phyloP scores from a whole-genome alignment of 73 alveolate species.

The Diophrys sp. region DNA sequence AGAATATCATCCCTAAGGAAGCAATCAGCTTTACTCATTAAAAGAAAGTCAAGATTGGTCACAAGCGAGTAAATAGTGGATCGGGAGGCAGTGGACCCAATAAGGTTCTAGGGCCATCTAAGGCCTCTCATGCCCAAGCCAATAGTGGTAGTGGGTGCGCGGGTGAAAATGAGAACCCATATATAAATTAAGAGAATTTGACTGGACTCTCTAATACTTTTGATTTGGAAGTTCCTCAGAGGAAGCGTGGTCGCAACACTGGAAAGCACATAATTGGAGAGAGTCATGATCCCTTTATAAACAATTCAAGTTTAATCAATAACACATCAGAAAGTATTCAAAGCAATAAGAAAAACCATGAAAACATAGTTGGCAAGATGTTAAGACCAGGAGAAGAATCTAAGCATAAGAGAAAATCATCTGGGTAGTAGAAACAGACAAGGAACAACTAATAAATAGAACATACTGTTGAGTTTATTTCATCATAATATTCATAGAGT shows the following conservation, averaged over 20 bases:
- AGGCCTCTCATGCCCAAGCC: no score
- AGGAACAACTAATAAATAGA: no score
- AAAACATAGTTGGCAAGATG: not conserved
- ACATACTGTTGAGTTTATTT: no score
- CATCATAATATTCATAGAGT: no score
- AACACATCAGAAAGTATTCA: not conserved
- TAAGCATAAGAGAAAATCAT: not conserved
- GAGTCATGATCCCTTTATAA: not conserved
- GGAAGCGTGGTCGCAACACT: not conserved
- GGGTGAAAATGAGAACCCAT: no score
- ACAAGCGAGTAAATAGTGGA: not conserved
- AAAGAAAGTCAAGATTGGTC: not conserved
- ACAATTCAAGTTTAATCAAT: not conserved
- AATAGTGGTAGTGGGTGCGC: no score
- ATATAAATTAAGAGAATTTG: not conserved
- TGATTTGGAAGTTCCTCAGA: not conserved
- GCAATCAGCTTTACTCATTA: not conserved
- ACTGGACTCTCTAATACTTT: not conserved
- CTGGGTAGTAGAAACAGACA: no score
- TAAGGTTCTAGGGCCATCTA: not conserved
- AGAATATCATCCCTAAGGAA: not conserved
- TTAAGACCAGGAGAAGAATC: not conserved
- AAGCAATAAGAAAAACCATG: not conserved
- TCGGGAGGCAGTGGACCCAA: not conserved
- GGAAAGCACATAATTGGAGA: not conserved